Evolutionary conservation across 2,329 filamentous ascomycete species (phyloP), one percentile per base, ranked within the genome.

Genomic region (Neofusicoccum ribis): DNA sequence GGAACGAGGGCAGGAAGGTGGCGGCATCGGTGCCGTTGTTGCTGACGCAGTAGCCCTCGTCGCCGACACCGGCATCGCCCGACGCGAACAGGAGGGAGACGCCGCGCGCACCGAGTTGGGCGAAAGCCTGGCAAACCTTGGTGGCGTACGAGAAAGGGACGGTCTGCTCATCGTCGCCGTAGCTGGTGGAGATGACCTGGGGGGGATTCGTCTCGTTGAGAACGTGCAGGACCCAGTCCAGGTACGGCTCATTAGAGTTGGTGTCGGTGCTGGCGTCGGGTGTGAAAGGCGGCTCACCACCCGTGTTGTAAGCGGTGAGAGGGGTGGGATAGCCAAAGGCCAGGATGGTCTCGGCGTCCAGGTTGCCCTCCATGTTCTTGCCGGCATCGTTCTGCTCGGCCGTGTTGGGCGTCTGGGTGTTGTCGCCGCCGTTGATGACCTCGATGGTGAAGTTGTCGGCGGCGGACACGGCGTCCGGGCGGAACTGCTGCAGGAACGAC

Each of bases 231-330:
- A 51, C 79, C 79, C 85, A 90, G 14, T 82, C 82, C 1, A 90
- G 79, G 74, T 90, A 91, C 0, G 88, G 88, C 77, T 92, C 89
- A 73, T 91, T 91, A 69, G 81, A 82, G 73, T 88, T 83, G 27
- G 68, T 78, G 20, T 81, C 73, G 58, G 77, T 78, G 71, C 69
- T 79, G 12, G 80, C 69, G 41, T 84, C 79, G 2, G 84, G 79
- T 14, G 79, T 76, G 71, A 84, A 84, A 1, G 83, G 84, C 51
- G 81, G 86, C 23, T 75, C 77, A 17, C 88, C 88, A 23, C 81
- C 87, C 1, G 86, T 88, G 58, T 83, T 86, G 74, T 86, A 91
- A 64, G 84, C 85, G 8, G 78, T 81, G 52, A 87, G 81, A 9
- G 83, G 82, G 3, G 85, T 81, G 1, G 84, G 83, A 67, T 82